Base-by-base conservation (phyloP, 1,284 basidiomycete genomes). In the Puccinia hordei region DNA sequence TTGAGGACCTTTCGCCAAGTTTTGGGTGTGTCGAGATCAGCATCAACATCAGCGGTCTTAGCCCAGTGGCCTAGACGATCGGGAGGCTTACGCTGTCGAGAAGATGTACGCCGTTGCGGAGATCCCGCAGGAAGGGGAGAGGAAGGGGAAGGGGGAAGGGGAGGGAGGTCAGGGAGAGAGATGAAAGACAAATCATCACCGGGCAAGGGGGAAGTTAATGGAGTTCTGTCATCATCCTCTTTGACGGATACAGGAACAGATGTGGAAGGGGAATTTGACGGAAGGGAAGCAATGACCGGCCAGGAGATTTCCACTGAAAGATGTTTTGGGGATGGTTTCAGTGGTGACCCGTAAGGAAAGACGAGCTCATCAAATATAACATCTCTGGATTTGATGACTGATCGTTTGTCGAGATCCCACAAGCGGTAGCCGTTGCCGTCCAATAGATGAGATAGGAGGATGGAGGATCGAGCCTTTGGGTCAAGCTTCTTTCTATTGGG, bases 161-260 rank as follows among this genome's bases (percentile, higher is more conserved):
- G n/a, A n/a, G 38, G 38, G 38, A 41, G 38, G 38, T 41, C 38
- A 41, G 49, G 49, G 49, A 51, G 49, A 51, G 49, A 51, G 22
- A 51, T 51, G 49, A 51, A 51, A 15, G 49, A 51, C 49, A 51
- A 15, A 15, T 51, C 17, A 51, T 51, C 49, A 15, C 27, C 27
- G 57, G 57, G 27, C 27, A 17, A 61, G 49, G 49, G 17, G 49
- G 49, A 15, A 51, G 49, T 51, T 51, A 51, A 51, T 15, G 49
- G 49, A 15, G 49, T 51, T 51, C 49, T 51, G 49, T 51, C 49
- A 8, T 61, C 57, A 61, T 61, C 27, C 33, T 61, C 57, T 61
- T 27, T 61, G 33, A 30, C 57, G 12, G 33, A 61, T 5, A 51
- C 6, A 61, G 57, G 57, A 61, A n/a, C 10, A 17, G 9, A 61